Base-by-base conservation (phyloP, 2,329 filamentous ascomycete genomes). In the Exophiala bonariae region DNA sequence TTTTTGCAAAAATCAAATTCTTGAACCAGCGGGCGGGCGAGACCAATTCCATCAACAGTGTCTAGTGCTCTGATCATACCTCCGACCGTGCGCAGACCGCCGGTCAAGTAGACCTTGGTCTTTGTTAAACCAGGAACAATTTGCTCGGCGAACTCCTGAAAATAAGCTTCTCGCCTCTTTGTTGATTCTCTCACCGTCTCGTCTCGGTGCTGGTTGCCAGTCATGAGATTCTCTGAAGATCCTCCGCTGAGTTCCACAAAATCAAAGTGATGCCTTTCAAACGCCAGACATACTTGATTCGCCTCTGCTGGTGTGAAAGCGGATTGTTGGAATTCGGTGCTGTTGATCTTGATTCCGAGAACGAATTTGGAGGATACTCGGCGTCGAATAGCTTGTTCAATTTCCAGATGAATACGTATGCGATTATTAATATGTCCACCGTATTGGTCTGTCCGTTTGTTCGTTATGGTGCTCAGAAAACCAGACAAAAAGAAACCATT, bases 381-480 rank as follows among this genome's bases (percentile, higher is more conserved):
- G 37, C 50, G 31, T 23, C 59, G 54, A 30, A 63, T 61, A 17
- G 52, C 50, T 42, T 72, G 61, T 44, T 78, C 70, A 34, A 81
- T 67, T 57, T 85, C 80, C 5, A 75, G 57, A 33, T 83, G 68
- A 26, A 86, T 61, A 14, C 83, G 76, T 13, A 70, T 78, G 52
- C 83, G 78, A 69, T 86, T 86, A 59, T 82, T 78, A 55, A 85
- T 81, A 62, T 71, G 74, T 47, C 83, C 83, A 43, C 83, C 83
- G 62, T 86, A 86, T 41, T 74, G 58, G 62, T 86, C 82, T 17
- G 77, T 85, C 38, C 82, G 76, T 63, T 72, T 59, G 55, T 83
- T 83, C 0, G 68, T 71, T 19, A 66, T 69, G 1, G 69, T 63
- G 3, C 71, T 74, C 13, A 82, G 59, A 58, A 83, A 83, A 50